Evolutionary conservation across 1,284 basidiomycete species (phyloP), one percentile per base, ranked within the genome.

Genomic region (Cutaneotrichosporon dermatis): DNA sequence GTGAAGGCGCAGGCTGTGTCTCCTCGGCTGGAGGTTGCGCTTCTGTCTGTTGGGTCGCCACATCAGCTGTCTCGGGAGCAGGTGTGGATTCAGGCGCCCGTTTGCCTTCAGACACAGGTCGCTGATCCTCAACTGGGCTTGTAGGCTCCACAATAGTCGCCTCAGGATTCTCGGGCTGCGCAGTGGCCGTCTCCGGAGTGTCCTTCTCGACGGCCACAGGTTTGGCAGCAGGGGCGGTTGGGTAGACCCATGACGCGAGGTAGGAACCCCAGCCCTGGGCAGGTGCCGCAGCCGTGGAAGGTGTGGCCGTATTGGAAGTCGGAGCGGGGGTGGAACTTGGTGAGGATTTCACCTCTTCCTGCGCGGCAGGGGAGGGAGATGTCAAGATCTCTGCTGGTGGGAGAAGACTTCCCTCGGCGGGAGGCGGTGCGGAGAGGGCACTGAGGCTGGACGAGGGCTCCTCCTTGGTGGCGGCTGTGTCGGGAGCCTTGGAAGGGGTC

Each of bases 211-310:
- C 37, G 8, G 15, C 9, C 4, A 39, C 12, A 11, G 50, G 12
- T 13, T 12, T 8, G n/a, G 48, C 52, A 13, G 45, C 36, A 12
- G 51, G 2, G 16, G 52, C 8, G 10, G 37, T 51, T 15, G 36
- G 59, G 59, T 41, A 66, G 35, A 73, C 68, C 43, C 69, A 66
- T 5, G 68, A 69, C 35, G 65, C 67, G 25, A 73, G 54, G 59
- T 69, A 72, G 4, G 67, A 54, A 12, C 67, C 69, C 71, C 71
- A 73, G 1, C 69, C 66, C n/a, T 51, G 55, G 1, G 43, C 34
- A 10, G 49, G 16, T 33, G 25, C 44, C 11, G 25, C 44, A 9
- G 16, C 9, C 7, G 44, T 25, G 2, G 44, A 33, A 33, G 9
- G 25, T 10, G 44, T 11, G 16, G 44, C 25, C 16, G 16, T 25